Percentiles rank a stretch among this genome's conserved stretches.
Evolutionary conservation across 805 yeast species (phyloP).

Genomic region (Isabelozyma heimii): DNA sequence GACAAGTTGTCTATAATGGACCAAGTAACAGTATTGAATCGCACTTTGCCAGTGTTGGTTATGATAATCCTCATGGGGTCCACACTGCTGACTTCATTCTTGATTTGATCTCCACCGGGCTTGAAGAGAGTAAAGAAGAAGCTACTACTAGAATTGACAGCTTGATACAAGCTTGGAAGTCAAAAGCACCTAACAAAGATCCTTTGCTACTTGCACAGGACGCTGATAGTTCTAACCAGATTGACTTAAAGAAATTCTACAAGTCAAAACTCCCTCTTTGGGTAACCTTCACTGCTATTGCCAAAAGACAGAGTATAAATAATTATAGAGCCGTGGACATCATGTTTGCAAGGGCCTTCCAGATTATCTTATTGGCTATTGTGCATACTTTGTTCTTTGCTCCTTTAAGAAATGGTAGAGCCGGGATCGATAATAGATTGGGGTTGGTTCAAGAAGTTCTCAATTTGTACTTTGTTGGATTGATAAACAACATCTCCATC

Average conservation of each 20-base stretch:
- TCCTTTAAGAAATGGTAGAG: constrained; percentile 32
- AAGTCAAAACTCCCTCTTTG: constrained; percentile 17
- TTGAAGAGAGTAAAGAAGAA: constrained; percentile 20
- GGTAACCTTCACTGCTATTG: constrained; percentile 27
- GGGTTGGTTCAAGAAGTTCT: constrained; percentile 76
- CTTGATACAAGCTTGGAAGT: constrained; percentile 28
- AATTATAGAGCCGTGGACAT: constrained; percentile 48
- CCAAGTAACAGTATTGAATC: constrained; percentile 39
- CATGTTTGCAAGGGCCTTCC: constrained; percentile 60
- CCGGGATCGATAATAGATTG: constrained; percentile 63
- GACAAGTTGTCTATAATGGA: constrained; percentile 69
- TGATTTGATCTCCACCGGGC: constrained; percentile 58
- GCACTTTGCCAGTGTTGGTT: constrained; percentile 51
- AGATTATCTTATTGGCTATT: constrained; percentile 60
- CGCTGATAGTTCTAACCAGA: constrained; percentile 19
- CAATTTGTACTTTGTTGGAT: constrained; percentile 73
- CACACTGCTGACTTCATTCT: constrained; percentile 75
- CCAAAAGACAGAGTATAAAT: constrained; percentile 31
- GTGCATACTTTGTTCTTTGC: constrained; percentile 65
- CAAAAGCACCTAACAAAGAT: constrained; percentile 38
- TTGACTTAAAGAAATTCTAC: constrained; percentile 44
- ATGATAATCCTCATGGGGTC: constrained; percentile 46
- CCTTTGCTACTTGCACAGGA: constrained; percentile 11
- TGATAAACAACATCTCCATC: constrained; percentile 72
- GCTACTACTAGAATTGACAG: constrained; percentile 18